Evolutionary conservation across 345 rosid genomes (phyloP).

Genomic region (Eucalyptus erythrocorys): DNA sequence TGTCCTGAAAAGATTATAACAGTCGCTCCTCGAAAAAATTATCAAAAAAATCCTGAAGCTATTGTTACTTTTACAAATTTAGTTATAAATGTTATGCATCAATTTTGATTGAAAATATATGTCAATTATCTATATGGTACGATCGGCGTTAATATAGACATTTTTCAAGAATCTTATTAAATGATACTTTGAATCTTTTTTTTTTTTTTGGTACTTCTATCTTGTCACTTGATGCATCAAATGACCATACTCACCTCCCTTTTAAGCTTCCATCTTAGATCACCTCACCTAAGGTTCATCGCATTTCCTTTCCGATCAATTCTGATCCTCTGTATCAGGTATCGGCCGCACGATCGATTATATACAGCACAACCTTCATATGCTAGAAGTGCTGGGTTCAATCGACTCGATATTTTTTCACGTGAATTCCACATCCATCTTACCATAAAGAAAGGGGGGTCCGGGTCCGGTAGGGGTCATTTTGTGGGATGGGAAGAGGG

Average conservation of each 20-base stretch:
- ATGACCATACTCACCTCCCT: not conserved
- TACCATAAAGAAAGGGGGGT: not conserved
- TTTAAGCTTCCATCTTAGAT: not conserved
- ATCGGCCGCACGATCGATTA: not conserved
- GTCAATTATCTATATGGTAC: accelerated
- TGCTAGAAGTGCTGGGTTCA: accelerated
- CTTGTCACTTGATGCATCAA: not conserved
- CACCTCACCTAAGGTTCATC: not conserved
- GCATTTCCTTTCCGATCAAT: not conserved
- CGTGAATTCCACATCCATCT: not conserved
- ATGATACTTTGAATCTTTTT: too few relatives aligned
- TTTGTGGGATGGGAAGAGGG: not conserved
- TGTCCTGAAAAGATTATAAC: not conserved
- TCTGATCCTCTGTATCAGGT: accelerated
- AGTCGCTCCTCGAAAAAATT: accelerated
- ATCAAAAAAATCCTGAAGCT: too few relatives aligned
- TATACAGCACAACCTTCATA: accelerated
- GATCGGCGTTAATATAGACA: accelerated
- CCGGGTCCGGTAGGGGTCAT: not conserved
- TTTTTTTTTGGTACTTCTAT: accelerated
- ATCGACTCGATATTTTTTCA: not conserved
- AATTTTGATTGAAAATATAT: accelerated
- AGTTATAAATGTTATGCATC: accelerated
- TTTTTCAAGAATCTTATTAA: too few relatives aligned
- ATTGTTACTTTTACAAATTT: accelerated